These are phyloP conservation scores for Litsea cubeba DNA, from an alignment of 164 flowering plant species.

Conservation along the genomic window DNA sequence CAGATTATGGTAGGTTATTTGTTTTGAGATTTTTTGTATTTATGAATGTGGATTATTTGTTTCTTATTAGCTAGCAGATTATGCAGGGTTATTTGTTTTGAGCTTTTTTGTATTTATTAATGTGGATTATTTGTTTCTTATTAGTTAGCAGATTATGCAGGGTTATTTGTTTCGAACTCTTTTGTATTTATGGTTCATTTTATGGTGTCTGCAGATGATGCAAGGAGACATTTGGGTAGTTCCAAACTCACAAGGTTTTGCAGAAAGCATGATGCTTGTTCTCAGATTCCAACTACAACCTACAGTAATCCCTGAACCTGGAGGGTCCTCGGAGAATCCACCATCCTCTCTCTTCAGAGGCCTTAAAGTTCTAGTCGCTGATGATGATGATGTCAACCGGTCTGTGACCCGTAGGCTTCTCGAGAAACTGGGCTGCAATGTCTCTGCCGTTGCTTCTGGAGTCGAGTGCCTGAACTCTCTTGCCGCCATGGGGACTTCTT, in stretches of 20 bases:
- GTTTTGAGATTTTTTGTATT: neutral
- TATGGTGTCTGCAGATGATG: conserved; percentile 57
- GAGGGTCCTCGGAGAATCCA: conserved; percentile 42
- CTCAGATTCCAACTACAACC: conserved; percentile 61
- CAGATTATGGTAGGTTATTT: neutral
- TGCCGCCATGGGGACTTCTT: conserved; percentile 37
- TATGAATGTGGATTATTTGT: neutral
- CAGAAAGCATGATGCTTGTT: conserved; percentile 62
- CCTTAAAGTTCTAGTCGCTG: conserved; percentile 64
- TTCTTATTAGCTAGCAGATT: neutral
- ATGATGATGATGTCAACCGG: conserved; percentile 58
- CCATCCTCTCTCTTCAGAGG: conserved; percentile 62
- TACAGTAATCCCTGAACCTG: conserved; percentile 32
- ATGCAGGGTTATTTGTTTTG: neutral
- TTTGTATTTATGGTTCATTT: neutral
- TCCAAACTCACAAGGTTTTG: conserved; percentile 54
- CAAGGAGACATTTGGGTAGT: conserved; percentile 86
- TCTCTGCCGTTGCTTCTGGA: conserved; percentile 73
- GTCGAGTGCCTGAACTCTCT: conserved; percentile 67
- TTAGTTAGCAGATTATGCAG: neutral
- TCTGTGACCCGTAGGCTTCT: conserved; percentile 79
- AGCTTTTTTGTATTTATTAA: neutral
- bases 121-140: neutral
- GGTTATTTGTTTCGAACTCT: neutral
- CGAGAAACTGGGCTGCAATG: conserved; percentile 80